Evolutionary conservation across 2,329 filamentous ascomycete species (phyloP), one percentile per base, ranked within the genome.

Genomic region (Alternaria burnsii): DNA sequence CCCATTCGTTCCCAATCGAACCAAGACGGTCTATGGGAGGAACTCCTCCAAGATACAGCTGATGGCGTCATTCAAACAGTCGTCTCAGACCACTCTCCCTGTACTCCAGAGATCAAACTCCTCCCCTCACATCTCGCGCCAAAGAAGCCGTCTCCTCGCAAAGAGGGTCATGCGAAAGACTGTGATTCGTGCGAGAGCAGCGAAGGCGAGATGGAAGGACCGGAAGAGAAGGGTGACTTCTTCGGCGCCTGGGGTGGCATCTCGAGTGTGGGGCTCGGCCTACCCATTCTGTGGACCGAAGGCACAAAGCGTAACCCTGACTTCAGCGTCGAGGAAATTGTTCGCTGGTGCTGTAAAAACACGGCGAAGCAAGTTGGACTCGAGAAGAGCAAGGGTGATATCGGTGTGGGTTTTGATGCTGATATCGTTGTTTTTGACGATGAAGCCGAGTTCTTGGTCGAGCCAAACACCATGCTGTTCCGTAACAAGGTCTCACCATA

Each of bases 191-290:
- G 67, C 46, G 73, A 73, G 43, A 66, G 61, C 53, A 67, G 53
- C 34, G 76, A 71, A 56, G 70, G 67, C 20, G 72, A 77, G 6
- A 75, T 76, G 24, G 77, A 81, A 10, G 72, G 79, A 1, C 75
- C 79, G 38, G 79, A 82, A 22, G 78, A 80, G 24, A 77, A 77
- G 41, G 95, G 95, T 38, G 92, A 98, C 81, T 98, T 99, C 85
- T 95, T 98, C 81, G 88, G 91, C 4, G 94, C 94, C 1, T 99
- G 95, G 95, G 95, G 95, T 55, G 95, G 95, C 14, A 97, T 99
- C 73, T 94, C 92, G 4, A 95, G 91, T 5, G 94, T 99, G 18
- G 95, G 95, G 0, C 87, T 99, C 1, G 95, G 95, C 0, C 85
- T 99, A 4, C 92, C 93, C 5, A 97, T 99, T 66, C 85, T 99